Conservation (phyloP, 257 asterid genomes). For the Rauvolfia tetraphylla region DNA sequence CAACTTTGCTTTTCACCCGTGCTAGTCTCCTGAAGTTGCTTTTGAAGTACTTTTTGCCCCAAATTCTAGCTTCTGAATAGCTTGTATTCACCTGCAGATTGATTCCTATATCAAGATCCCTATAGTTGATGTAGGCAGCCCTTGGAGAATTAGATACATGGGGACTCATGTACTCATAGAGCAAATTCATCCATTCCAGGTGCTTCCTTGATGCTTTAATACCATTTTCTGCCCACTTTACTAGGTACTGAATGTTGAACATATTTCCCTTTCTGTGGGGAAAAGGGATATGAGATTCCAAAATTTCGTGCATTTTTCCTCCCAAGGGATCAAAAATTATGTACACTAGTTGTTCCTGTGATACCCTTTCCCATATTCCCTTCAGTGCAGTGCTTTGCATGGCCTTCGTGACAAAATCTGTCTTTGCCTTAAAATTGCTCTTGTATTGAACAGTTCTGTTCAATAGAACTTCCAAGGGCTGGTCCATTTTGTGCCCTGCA, state of each 20-base stretch:
- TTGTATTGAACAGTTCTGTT: conserved; percentile 23
- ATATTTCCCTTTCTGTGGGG: conserved; percentile 31
- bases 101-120: background rate
- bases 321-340: conserved; percentile 32
- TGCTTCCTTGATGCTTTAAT: background rate
- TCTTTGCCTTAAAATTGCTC: conserved; percentile 21
- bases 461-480: conserved; percentile 16
- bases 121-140: conserved; percentile 24
- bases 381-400: conserved; percentile 14
- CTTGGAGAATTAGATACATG: conserved; percentile 23
- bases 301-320: conserved; percentile 26
- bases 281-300: conserved; percentile 21
- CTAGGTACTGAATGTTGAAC: conserved; percentile 27
- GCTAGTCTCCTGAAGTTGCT: conserved; percentile 22
- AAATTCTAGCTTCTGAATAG: background rate
- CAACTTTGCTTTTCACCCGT: conserved; percentile 21
- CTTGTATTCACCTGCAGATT: background rate
- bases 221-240: conserved; percentile 22
- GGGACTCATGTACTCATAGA: conserved; percentile 25
- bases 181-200: conserved; percentile 13
- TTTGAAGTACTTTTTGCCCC: conserved; percentile 28
- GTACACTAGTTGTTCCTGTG: conserved; percentile 10
- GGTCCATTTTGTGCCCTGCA: conserved; percentile 7
- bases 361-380: conserved; percentile 22
- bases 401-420: conserved; percentile 27